phyloP scores from a whole-genome alignment of 163 green algal genomes.

The Prototheca wickerhamii region DNA sequence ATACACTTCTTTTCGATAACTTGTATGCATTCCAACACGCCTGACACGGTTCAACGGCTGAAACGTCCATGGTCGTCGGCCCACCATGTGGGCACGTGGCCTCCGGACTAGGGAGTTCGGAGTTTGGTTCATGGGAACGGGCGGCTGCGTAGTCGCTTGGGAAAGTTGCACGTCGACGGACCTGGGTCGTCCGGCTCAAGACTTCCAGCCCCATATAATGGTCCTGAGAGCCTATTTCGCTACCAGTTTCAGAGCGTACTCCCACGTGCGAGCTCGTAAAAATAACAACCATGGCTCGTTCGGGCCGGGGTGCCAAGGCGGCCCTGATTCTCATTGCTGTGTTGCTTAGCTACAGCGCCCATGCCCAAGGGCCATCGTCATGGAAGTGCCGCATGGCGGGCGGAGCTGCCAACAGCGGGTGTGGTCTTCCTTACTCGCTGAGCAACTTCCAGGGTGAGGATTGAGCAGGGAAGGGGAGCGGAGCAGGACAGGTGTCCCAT shows the following conservation, averaged over 20 bases:
- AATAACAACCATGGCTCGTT: background rate
- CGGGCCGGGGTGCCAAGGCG: background rate
- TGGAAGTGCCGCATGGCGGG: background rate
- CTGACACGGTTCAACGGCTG: too few species aligned
- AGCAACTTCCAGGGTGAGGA: slow-evolving; percentile 44
- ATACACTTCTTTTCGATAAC: too few species aligned
- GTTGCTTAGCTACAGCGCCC: background rate
- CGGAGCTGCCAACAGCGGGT: slow-evolving; percentile 6
- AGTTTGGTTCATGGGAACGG: too few species aligned
- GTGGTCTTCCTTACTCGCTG: slow-evolving; percentile 44
- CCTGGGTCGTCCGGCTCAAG: too few species aligned
- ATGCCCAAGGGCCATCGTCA: background rate
- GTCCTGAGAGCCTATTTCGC: too few species aligned
- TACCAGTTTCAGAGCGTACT: background rate
- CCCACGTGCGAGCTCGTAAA: background rate
- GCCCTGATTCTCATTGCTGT: background rate
- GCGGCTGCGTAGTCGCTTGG: too few species aligned
- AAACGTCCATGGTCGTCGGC: too few species aligned
- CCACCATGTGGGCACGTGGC: too few species aligned
- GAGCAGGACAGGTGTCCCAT: background rate
- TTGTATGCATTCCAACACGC: too few species aligned
- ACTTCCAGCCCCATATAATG: too few species aligned
- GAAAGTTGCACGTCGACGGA: too few species aligned
- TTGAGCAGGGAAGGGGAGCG: background rate
- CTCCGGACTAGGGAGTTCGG: too few species aligned